Evolutionary conservation across 768 basidiomycete species (phyloP).

Genomic region (Favolaschia claudopus): DNA sequence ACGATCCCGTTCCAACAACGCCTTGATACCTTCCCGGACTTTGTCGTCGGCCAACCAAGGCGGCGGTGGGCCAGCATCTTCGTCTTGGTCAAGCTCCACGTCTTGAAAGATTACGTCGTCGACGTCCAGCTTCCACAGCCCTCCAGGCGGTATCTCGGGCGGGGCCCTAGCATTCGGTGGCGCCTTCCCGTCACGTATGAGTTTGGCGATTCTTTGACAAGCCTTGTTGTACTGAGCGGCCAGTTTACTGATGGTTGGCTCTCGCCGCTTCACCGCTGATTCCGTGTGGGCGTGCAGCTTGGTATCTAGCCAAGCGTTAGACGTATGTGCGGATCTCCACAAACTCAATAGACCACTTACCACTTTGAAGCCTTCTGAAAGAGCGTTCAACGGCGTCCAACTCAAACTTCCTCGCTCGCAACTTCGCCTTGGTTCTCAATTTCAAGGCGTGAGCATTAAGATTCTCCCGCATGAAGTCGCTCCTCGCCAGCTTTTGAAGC

Average conservation of each 20-base stretch:
- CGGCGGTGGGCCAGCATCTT: slow-evolving; percentile 7
- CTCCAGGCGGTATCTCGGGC: slow-evolving; percentile 25
- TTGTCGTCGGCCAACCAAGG: slow-evolving; percentile 39
- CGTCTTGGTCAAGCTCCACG: slow-evolving; percentile 35
- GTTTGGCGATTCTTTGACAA: slow-evolving; percentile 27
- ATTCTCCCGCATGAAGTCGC: slow-evolving; percentile 23
- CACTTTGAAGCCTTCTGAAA: slow-evolving; percentile 21
- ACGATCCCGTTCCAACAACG: slow-evolving; percentile 29
- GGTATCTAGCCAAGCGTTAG: slow-evolving; percentile 24
- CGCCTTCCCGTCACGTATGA: slow-evolving; percentile 30
- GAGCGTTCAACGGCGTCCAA: slow-evolving; percentile 29
- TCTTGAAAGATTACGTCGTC: slow-evolving; percentile 47
- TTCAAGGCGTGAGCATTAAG: slow-evolving; percentile 37
- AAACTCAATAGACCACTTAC: slow-evolving; percentile 14
- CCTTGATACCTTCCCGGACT: slow-evolving; percentile 36
- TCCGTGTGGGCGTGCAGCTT: slow-evolving; percentile 39
- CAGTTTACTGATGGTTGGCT: slow-evolving; percentile 35
- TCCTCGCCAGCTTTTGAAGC: slow-evolving; percentile 14
- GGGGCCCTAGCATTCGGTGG: slow-evolving; percentile 33
- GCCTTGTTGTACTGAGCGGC: slow-evolving; percentile 38
- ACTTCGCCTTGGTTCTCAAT: slow-evolving; percentile 25
- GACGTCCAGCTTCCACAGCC: slow-evolving; percentile 42
- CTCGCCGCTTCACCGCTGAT: slow-evolving; percentile 30
- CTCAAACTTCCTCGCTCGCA: slow-evolving; percentile 38
- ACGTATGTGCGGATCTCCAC: background rate